Percentiles rank a stretch among this genome's conserved stretches.
Evolutionary conservation across 2,329 filamentous ascomycete genomes (phyloP).

Genomic region (Pseudogymnoascus sp.): DNA sequence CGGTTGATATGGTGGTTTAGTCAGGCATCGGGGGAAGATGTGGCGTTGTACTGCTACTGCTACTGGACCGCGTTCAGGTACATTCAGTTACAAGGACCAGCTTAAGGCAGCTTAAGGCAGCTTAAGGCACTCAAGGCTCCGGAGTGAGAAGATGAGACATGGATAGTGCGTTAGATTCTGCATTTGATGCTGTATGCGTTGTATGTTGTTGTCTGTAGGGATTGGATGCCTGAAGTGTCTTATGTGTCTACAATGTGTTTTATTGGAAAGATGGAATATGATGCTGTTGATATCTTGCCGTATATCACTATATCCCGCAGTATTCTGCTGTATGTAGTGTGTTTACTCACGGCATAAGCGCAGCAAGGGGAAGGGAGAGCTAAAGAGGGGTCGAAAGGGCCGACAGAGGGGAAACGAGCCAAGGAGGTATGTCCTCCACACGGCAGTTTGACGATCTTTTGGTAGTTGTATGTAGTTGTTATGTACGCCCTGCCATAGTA

Average conservation of each 20-base stretch:
- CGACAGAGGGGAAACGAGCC: neutral
- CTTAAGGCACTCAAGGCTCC: neutral
- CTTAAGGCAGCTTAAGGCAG: neutral
- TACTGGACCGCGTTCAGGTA: conserved; percentile 4
- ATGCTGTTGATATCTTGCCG: neutral
- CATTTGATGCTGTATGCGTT: conserved; percentile 1
- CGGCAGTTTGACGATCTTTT: neutral
- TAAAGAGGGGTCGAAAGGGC: neutral
- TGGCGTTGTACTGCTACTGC: neutral
- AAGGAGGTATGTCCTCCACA: neutral
- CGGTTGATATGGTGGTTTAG: neutral
- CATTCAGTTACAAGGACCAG: neutral
- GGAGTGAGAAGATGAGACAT: neutral
- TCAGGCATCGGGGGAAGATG: neutral
- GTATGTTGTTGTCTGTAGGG: neutral
- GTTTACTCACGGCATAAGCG: neutral
- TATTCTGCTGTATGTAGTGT: neutral
- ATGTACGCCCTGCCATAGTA: neutral
- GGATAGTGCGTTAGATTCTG: neutral
- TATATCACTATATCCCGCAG: neutral
- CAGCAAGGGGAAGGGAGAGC: neutral
- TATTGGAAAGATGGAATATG: neutral
- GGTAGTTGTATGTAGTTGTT: too few relatives aligned
- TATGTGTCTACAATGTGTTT: neutral
- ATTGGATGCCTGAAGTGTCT: neutral